A percentile compares a stretch with the other conserved stretches of the same genome.
These are phyloP conservation scores for Blastosporella zonata DNA, from an alignment of 1,284 basidiomycete genomes.

Conservation along the genomic window DNA sequence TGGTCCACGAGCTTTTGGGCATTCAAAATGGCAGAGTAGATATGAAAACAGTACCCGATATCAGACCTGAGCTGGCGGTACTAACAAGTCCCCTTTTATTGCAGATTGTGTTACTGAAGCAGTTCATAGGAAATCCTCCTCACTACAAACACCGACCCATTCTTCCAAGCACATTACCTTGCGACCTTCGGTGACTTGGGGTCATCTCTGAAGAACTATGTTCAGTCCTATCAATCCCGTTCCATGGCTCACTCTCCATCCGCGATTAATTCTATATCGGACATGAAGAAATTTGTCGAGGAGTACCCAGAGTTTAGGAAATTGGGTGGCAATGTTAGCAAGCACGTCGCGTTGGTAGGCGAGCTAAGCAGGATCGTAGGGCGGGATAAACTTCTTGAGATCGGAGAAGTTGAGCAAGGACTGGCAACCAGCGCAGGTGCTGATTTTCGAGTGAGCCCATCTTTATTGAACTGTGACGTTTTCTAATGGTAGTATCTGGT, in stretches of 20 bases:
- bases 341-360: constrained; percentile 96
- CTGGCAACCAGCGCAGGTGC: constrained; percentile 89
- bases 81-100: constrained; percentile 24
- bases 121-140: constrained; percentile 84
- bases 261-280: constrained; percentile 91
- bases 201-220: constrained; percentile 89
- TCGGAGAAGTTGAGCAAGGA: constrained; percentile 96
- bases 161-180: constrained; percentile 90
- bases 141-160: constrained; percentile 89
- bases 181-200: constrained; percentile 98
- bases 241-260: constrained; percentile 77
- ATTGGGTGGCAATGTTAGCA: constrained; percentile 96
- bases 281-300: constrained; percentile 98
- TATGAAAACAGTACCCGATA: constrained; percentile 81
- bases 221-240: constrained; percentile 89
- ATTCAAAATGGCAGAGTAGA: constrained; percentile 95
- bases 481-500: background rate
- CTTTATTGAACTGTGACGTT: background rate
- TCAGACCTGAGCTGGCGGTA: constrained; percentile 83
- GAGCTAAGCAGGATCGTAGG: constrained; percentile 92
- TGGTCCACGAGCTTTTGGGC: constrained; percentile 96
- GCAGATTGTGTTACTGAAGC: background rate
- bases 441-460: constrained; percentile 72
- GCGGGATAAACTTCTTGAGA: constrained; percentile 80
- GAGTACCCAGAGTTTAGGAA: constrained; percentile 98